Evolutionary conservation across 202 grass and related monocot genomes (phyloP).

Genomic region (Schoenoplectus tabernaemontani): DNA sequence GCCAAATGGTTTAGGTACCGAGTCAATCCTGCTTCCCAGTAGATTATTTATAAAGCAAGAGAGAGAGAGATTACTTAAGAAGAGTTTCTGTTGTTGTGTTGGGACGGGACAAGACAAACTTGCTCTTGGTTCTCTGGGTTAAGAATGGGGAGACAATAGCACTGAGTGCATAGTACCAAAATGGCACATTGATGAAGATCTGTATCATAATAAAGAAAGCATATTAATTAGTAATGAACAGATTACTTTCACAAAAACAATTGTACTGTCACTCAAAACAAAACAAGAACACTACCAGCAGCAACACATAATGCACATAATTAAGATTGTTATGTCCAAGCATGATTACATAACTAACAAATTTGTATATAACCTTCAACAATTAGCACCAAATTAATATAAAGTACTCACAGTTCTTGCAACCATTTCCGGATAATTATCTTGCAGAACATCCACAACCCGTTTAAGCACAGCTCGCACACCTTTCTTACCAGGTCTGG

Average conservation of each 20-base stretch:
- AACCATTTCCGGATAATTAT: slow-evolving; percentile 92
- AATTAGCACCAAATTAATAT: neutral
- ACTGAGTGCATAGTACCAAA: slow-evolving; percentile 95
- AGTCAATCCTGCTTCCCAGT: neutral
- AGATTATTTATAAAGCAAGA: neutral
- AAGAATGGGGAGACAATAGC: slow-evolving; percentile 83
- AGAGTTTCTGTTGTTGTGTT: slow-evolving; percentile 78
- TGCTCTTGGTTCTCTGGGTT: slow-evolving; percentile 95
- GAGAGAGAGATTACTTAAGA: slow-evolving; percentile 54
- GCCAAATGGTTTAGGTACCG: neutral
- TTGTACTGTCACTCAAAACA: too few species aligned
- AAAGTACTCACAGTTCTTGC: slow-evolving; percentile 66
- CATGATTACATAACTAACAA: too few species aligned
- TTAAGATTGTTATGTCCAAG: too few species aligned
- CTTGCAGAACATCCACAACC: slow-evolving; percentile 78
- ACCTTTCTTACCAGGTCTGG: slow-evolving; percentile 73
- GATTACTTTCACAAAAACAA: too few species aligned
- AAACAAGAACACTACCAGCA: too few species aligned
- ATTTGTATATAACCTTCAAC: too few species aligned
- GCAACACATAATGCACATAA: too few species aligned
- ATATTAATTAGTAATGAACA: neutral
- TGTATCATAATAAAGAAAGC: slow-evolving; percentile 24
- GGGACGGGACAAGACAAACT: slow-evolving; percentile 68
- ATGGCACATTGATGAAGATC: slow-evolving; percentile 95
- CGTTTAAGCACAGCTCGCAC: slow-evolving; percentile 60